phyloP scores from a whole-genome alignment of 2,329 filamentous ascomycete species.

The Cryphonectria japonica region DNA sequence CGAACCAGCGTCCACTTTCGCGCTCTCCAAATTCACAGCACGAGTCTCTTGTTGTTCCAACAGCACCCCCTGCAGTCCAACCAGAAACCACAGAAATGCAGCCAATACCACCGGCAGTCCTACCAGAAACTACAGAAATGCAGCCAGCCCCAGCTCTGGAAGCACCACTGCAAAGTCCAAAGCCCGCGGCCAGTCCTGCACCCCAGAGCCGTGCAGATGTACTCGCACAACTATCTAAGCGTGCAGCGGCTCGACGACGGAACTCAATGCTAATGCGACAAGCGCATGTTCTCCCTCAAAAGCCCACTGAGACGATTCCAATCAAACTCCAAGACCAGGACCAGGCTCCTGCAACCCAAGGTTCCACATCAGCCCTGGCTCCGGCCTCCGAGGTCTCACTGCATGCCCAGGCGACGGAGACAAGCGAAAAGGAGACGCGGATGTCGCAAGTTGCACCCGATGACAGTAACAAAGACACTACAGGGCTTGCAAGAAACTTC shows the following conservation, averaged over 20 bases:
- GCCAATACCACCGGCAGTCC: not conserved
- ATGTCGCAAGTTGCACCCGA: not conserved
- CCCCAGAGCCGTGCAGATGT: not conserved
- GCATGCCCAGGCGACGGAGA: slow-evolving; percentile 1
- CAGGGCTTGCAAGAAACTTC: slow-evolving; percentile 16
- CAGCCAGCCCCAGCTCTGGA: not conserved
- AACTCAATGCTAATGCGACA: slow-evolving; percentile 20
- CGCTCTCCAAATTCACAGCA: not conserved
- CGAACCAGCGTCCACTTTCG: not conserved
- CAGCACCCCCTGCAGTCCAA: not conserved
- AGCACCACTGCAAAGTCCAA: not conserved
- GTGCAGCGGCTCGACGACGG: slow-evolving; percentile 23
- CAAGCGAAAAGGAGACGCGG: not conserved
- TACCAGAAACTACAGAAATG: not conserved
- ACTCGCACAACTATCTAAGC: slow-evolving; percentile 11
- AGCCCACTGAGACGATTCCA: not conserved
- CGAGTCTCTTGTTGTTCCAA: too few relatives aligned
- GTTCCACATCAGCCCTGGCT: not conserved
- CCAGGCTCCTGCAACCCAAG: not conserved
- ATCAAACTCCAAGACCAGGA: not conserved
- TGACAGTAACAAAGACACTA: not conserved
- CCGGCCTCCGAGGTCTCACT: not conserved
- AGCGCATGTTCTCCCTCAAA: not conserved
- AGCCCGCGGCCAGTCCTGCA: not conserved
- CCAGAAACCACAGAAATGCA: not conserved